phyloP scores from a whole-genome alignment of 2,329 filamentous ascomycete species.

The Thelonectria rubi region DNA sequence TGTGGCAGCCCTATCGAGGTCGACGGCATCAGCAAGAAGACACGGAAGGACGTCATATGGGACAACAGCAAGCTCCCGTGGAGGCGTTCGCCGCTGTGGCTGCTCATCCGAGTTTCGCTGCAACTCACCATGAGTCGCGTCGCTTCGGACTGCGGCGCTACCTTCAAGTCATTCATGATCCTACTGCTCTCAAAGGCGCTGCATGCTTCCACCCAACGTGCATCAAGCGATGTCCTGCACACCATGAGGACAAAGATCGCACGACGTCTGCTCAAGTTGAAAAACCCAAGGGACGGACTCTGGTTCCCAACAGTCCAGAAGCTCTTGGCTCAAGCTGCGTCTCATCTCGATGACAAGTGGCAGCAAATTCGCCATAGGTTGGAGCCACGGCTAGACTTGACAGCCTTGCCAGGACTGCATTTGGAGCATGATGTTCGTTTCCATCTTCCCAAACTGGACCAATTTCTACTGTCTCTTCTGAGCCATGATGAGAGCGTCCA shows the following conservation, averaged over 20 bases:
- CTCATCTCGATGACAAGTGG: slow-evolving; percentile 21
- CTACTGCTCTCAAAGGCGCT: slow-evolving; percentile 13
- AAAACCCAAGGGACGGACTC: background rate
- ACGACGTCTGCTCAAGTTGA: slow-evolving; percentile 25
- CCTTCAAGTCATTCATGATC: slow-evolving; percentile 34
- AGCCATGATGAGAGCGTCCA: background rate
- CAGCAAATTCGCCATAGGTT: background rate
- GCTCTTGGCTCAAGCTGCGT: slow-evolving; percentile 10
- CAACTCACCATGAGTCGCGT: slow-evolving; percentile 47
- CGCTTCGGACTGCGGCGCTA: background rate
- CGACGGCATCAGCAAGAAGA: slow-evolving; percentile 56
- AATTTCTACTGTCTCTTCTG: slow-evolving; percentile 22
- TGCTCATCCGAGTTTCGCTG: slow-evolving; percentile 61
- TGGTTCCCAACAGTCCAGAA: slow-evolving; percentile 21
- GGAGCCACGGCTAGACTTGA: slow-evolving; percentile 8
- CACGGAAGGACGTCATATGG: slow-evolving; percentile 63
- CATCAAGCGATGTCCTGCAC: slow-evolving; percentile 24
- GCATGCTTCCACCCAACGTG: background rate
- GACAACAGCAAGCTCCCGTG: slow-evolving; percentile 46
- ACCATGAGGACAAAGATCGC: slow-evolving; percentile 30
- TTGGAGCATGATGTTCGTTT: slow-evolving; percentile 18
- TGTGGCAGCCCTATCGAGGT: slow-evolving; percentile 42
- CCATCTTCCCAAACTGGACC: slow-evolving; percentile 20
- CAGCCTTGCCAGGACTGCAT: background rate
- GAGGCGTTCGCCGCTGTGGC: slow-evolving; percentile 63